Evolutionary conservation across 2,329 filamentous ascomycete genomes (phyloP).

Genomic region (Fonsecaea multimorphosa): DNA sequence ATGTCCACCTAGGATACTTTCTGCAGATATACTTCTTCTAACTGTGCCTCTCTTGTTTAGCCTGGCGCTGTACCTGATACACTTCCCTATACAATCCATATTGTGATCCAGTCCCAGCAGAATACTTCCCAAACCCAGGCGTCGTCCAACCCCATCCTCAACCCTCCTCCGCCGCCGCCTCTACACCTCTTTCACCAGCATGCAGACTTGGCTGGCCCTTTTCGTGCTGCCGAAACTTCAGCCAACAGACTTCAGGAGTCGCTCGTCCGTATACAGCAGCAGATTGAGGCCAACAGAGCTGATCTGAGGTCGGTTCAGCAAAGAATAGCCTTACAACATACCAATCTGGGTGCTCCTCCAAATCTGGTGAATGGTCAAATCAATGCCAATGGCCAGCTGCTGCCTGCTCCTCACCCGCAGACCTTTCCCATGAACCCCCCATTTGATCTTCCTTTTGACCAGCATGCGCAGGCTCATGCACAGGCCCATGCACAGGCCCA

Average conservation of each 20-base stretch:
- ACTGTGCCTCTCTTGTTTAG: conserved; percentile 2
- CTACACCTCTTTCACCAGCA: conserved; percentile 1
- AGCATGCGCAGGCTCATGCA: not conserved
- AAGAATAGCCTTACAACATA: conserved; percentile 30
- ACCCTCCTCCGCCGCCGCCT: not conserved
- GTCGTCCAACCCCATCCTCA: conserved; percentile 5
- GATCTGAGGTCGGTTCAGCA: conserved; percentile 33
- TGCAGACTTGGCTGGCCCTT: conserved; percentile 6
- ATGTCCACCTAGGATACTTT: conserved; percentile 38
- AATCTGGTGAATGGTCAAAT: not conserved
- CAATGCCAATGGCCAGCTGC: conserved; percentile 13
- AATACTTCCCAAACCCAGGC: conserved; percentile 6
- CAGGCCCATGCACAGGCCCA: too few species aligned
- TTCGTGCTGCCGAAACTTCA: conserved; percentile 20
- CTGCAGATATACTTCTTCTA: not conserved
- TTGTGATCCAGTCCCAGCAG: conserved; percentile 32
- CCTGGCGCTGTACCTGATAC: conserved; percentile 23
- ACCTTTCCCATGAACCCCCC: conserved; percentile 3
- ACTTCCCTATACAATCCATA: conserved; percentile 37
- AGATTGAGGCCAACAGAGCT: conserved; percentile 32
- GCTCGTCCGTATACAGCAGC: conserved; percentile 31
- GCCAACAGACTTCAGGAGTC: conserved; percentile 28
- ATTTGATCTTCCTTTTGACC: not conserved
- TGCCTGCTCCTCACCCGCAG: conserved; percentile 4
- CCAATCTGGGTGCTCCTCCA: conserved; percentile 19